A percentile compares a stretch with the other conserved stretches of the same genome.
phyloP scores from a whole-genome alignment of 2,329 filamentous ascomycete species.

The Trichoderma sp. region DNA sequence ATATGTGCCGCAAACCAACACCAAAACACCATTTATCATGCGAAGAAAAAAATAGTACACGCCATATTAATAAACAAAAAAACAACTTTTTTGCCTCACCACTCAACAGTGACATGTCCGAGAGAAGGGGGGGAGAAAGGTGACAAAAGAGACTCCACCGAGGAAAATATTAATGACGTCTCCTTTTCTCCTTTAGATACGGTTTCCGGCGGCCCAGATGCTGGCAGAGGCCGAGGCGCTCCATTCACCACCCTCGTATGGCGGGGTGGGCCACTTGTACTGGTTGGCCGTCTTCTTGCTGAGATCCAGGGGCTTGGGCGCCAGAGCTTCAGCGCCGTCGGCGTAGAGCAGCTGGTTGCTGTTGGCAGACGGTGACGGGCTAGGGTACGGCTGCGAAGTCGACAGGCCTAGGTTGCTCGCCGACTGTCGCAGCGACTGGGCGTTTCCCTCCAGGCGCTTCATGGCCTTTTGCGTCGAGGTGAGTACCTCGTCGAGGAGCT shows the following conservation, averaged over 20 bases:
- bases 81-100: slow-evolving; percentile 21
- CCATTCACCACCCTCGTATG: slow-evolving; percentile 93
- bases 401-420: slow-evolving; percentile 60
- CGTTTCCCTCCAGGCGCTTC: slow-evolving; percentile 58
- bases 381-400: slow-evolving; percentile 55
- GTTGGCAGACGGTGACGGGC: slow-evolving; percentile 75
- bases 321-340: slow-evolving; percentile 58
- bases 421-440: slow-evolving; percentile 55
- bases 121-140: slow-evolving; percentile 11
- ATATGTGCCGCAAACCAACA: slow-evolving; percentile 22
- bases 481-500: slow-evolving; percentile 86
- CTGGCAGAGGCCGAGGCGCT: slow-evolving; percentile 77
- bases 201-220: slow-evolving; percentile 70
- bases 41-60: slow-evolving; percentile 20
- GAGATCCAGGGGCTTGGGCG: slow-evolving; percentile 70
- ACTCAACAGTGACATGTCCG: slow-evolving; percentile 27
- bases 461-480: slow-evolving; percentile 73
- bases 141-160: neutral
- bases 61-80: slow-evolving; percentile 14
- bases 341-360: slow-evolving; percentile 73
- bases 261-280: slow-evolving; percentile 89
- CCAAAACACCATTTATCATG: slow-evolving; percentile 24
- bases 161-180: neutral
- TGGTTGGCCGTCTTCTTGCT: slow-evolving; percentile 53
- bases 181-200: slow-evolving; percentile 44